Base-by-base conservation (phyloP, 1,139 yeast genomes). In the Kluyveromyces marxianus region DNA sequence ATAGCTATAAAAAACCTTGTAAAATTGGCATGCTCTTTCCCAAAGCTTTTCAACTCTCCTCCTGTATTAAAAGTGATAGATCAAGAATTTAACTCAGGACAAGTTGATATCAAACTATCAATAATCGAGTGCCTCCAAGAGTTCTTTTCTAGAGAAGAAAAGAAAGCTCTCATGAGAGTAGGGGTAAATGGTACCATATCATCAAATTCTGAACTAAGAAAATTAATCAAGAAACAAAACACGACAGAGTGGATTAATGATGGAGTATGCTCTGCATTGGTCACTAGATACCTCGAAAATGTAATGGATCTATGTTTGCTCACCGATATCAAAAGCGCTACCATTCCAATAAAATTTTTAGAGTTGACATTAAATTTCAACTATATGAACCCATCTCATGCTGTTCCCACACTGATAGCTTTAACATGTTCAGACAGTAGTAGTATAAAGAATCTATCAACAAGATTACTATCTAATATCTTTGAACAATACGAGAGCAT, bases 221-320 rank as follows among this genome's bases (percentile, higher is more conserved):
- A 66, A 41, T 53, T 64, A n/a, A 59, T 71, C 1, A 54, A 59
- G 14, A 57, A 59, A 4, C 66, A 66, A 14, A 59, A 71, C 2
- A 67, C 66, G 46, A 57, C 68, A 0, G 71, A 75, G 32, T 46
- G 50, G 3, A 39, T 53, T 1, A 75, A 71, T 53, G 94, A 86
- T 58, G 84, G 88, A 14, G 77, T 85, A 0, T 82, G 92, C 58
- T 76, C 90, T 0, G 80, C 86, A 0, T 57, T 87, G 8, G 82
- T 79, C 24, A 88, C 86, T 49, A 67, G 87, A 42, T 85, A 79
- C 55, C 63, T 82, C 44, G 62, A 62, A 2, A 61, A 64, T 4
- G 70, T 83, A 4, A 63, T 83, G 32, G 63, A 65, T 3, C 60
- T 80, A 28, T 77, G 88, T 49, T 58, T 75, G 3, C 60, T 65